Conservation (phyloP, 306 rosid species). For the Crataegus laevigata region DNA sequence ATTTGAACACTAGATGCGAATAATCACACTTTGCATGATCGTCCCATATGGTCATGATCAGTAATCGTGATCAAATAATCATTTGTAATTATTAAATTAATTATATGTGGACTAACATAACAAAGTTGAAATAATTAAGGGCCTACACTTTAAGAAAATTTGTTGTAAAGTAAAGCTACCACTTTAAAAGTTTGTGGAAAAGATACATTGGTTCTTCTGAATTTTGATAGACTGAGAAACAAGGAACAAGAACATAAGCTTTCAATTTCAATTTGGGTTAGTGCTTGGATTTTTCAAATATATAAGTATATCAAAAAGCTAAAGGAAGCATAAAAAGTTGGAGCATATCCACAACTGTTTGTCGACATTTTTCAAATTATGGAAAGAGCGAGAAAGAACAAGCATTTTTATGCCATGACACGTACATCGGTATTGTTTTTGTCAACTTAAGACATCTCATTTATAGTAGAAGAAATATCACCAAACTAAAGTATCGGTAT, state of each 20-base stretch:
- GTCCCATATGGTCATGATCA: slow-evolving; percentile 4
- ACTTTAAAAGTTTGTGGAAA: slow-evolving; percentile 11
- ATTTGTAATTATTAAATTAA: not conserved
- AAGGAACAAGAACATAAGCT: not conserved
- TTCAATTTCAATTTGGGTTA: not conserved
- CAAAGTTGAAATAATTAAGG: slow-evolving; percentile 5
- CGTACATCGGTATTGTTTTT: no score
- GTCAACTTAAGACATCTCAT: no score
- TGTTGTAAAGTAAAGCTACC: slow-evolving; percentile 22
- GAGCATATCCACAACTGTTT: not conserved
- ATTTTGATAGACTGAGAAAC: not conserved
- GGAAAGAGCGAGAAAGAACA: not conserved
- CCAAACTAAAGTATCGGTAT: no score
- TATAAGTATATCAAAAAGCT: slow-evolving; percentile 1
- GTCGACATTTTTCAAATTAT: not conserved
- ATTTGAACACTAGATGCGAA: not conserved
- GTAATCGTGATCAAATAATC: slow-evolving; percentile 5
- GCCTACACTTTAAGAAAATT: slow-evolving; percentile 19
- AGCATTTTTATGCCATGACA: no score
- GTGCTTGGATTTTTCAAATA: not conserved
- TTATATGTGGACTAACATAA: slow-evolving; percentile 1
- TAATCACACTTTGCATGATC: not conserved
- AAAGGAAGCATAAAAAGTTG: not conserved
- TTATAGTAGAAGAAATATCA: no score
- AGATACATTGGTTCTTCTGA: slow-evolving; percentile 6